Evolutionary conservation across 306 rosid genomes (phyloP), one percentile per base, ranked within the genome.

Genomic region (Lathyrus oleraceus): DNA sequence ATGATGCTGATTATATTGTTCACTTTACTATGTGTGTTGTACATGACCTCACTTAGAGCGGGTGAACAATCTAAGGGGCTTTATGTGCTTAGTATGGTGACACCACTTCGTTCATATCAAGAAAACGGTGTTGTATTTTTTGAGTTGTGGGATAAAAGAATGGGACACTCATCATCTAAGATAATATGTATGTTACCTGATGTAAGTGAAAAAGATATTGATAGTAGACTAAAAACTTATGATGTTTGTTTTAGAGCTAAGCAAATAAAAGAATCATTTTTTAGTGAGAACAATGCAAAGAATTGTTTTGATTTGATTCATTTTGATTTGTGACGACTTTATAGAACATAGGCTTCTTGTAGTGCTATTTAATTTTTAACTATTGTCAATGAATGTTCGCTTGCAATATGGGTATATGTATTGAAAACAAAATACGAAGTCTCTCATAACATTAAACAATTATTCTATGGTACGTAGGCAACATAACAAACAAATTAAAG

Each of bases 291-390:
- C n/a, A 58, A 58, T 58, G 64, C 64, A 58, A 58, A 28, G 21
- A 58, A 30, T 58, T 58, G 13, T 30, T 58, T 58, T 58, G 20
- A 58, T 58, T 58, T 58, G 21, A 30, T 58, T n/a, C 64, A 58
- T 28, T 58, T 13, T 58, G 64, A 58, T 28, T 54, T 54, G 0
- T 54, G 32, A 23, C 25, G 25, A 23, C 25, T 3, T 23, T 23
- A 23, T 23, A 23, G 25, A 23, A 23, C 25, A 23, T 23, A 23
- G 1, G 25, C 25, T 23, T 23, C 25, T 23, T 23, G 25, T 23
- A 3, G 25, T 23, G 30, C 30, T 27, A 4, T 27, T 27, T 27
- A 27, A 27, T 27, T 27, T 27, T 27, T 27, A 27, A 27, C 30
- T 27, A 27, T 27, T 3, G 4, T 27, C 30, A 4, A 27, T 27